phyloP scores from a whole-genome alignment of 495 filamentous ascomycete genomes.

The Eremomyces bilateralis region DNA sequence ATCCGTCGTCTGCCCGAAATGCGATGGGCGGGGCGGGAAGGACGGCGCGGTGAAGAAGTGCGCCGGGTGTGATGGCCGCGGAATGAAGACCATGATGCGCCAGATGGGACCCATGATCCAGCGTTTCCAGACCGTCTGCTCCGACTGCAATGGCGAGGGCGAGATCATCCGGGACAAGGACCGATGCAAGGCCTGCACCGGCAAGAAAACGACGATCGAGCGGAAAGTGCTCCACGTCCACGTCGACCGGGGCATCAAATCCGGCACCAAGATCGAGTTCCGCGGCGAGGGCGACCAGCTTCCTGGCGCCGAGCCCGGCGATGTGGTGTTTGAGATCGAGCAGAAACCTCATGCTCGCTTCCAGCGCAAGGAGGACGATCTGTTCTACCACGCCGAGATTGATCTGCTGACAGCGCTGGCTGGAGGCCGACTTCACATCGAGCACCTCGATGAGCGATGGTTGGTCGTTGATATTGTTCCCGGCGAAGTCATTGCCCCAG shows the following conservation, averaged over 20 bases:
- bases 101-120: constrained; percentile 99
- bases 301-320: constrained; percentile 76
- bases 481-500: constrained; percentile 80
- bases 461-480: constrained; percentile 74
- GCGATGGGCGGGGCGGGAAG: constrained; percentile 90
- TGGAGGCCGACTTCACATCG: constrained; percentile 69
- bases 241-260: constrained; percentile 83
- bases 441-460: constrained; percentile 96
- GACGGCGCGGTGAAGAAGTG: constrained; percentile 90
- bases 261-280: constrained; percentile 90
- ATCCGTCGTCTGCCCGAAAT: constrained; percentile 87
- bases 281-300: constrained; percentile 91
- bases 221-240: constrained; percentile 96
- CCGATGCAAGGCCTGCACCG: constrained; percentile 78
- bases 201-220: constrained; percentile 95
- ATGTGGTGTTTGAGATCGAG: constrained; percentile 94
- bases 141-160: constrained; percentile 91
- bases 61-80: constrained; percentile 69
- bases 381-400: constrained; percentile 89
- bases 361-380: constrained; percentile 86
- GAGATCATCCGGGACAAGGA: constrained; percentile 93
- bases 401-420: constrained; percentile 90
- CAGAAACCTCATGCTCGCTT: constrained; percentile 93
- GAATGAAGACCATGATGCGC: constrained; percentile 99
- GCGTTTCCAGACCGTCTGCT: constrained; percentile 97